phyloP scores from a whole-genome alignment of 2,329 filamentous ascomycete genomes.

The Chaetomiaceae sp. region DNA sequence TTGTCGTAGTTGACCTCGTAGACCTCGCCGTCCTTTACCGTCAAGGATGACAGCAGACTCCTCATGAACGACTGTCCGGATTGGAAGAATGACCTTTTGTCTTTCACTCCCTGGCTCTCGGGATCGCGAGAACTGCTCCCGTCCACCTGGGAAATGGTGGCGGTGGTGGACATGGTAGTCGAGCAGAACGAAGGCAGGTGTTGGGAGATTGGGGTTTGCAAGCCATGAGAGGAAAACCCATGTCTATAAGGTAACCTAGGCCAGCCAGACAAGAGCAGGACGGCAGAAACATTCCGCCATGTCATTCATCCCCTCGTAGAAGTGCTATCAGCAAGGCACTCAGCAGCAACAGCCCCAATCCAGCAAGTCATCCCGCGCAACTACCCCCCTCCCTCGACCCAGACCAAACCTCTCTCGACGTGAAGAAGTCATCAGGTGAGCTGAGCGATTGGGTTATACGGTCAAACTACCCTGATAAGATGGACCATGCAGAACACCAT shows the following conservation, averaged over 20 bases:
- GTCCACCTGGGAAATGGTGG: not conserved
- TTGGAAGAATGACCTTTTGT: not conserved
- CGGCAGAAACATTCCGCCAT: too few species aligned
- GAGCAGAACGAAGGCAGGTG: not conserved
- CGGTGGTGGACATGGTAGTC: not conserved
- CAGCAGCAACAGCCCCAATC: not conserved
- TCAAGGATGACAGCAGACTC: slow-evolving; percentile 12
- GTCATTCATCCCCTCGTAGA: not conserved
- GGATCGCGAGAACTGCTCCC: slow-evolving; percentile 5
- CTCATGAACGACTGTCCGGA: not conserved
- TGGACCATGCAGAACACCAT: slow-evolving; percentile 8
- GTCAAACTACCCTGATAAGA: slow-evolving; percentile 9
- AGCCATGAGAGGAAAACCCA: not conserved
- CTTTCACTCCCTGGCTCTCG: slow-evolving; percentile 11
- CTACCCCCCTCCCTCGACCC: too few species aligned
- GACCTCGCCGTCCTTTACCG: slow-evolving; percentile 31
- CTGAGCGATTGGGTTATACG: too few species aligned
- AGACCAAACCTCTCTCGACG: not conserved
- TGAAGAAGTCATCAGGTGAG: too few species aligned
- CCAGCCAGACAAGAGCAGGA: too few species aligned
- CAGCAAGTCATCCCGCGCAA: not conserved
- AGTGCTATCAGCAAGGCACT: not conserved
- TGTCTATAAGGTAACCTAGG: too few species aligned
- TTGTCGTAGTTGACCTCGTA: slow-evolving; percentile 30
- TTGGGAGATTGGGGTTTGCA: too few species aligned